These are phyloP conservation scores for Ostreobium quekettii DNA, from an alignment of 139 green algal genomes.

Conservation along the genomic window DNA sequence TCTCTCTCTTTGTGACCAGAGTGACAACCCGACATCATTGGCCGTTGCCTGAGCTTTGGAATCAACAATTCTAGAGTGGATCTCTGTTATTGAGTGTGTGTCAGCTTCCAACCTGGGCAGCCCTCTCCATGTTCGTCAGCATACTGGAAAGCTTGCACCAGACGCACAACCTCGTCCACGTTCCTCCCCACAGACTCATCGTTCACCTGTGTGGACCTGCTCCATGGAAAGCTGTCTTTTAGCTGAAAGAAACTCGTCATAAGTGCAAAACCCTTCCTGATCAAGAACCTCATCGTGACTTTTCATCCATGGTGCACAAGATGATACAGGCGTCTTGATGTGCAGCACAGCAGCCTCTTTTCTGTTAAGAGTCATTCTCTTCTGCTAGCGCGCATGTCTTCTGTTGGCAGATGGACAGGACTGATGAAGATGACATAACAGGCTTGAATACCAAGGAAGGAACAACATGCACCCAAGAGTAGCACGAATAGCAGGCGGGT, in stretches of 20 bases:
- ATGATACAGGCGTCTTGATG: not conserved
- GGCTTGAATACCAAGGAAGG: too few relatives aligned
- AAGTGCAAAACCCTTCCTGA: too few relatives aligned
- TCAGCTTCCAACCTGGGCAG: constrained; percentile 17
- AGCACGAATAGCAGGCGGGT: too few relatives aligned
- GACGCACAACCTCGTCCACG: constrained; percentile 18
- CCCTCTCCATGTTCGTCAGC: constrained; percentile 23
- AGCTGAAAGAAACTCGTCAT: not conserved
- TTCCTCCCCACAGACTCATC: constrained; percentile 20
- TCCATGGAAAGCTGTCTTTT: not conserved
- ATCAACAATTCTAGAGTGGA: not conserved
- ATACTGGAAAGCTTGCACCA: constrained; percentile 25
- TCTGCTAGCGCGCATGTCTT: too few relatives aligned
- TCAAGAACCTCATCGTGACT: too few relatives aligned
- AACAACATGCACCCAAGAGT: too few relatives aligned
- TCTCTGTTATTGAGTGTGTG: too few relatives aligned
- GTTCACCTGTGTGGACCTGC: constrained; percentile 11
- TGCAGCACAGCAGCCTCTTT: not conserved
- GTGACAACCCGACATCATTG: too few relatives aligned
- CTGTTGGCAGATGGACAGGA: too few relatives aligned
- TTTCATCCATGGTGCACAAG: not conserved
- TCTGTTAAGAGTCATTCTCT: not conserved
- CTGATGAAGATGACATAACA: too few relatives aligned
- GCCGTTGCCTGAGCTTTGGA: not conserved
- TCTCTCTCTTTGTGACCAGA: not conserved